Evolutionary conservation across 805 yeast genomes (phyloP).

Genomic region (Candida nanaspora): DNA sequence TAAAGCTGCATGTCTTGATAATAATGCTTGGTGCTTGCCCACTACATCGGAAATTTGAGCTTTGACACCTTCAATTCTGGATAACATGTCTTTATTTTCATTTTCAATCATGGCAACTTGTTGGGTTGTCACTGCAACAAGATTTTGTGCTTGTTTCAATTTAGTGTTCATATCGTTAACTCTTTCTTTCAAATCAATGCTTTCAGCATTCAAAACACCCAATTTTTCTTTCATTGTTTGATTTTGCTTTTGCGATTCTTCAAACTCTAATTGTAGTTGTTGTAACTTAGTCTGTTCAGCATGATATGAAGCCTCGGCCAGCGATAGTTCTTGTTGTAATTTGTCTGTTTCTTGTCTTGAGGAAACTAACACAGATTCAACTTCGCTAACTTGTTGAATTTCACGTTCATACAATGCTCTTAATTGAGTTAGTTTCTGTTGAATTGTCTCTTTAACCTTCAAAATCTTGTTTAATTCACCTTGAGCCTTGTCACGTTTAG

Average conservation of each 20-base stretch:
- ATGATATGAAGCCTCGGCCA: constrained; percentile 73
- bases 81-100: constrained; percentile 26
- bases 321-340: constrained; percentile 62
- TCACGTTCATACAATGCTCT: constrained; percentile 73
- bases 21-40: constrained; percentile 15
- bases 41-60: constrained; percentile 21
- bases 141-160: constrained; percentile 53
- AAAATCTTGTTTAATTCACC: constrained; percentile 67
- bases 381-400: constrained; percentile 64
- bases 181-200: constrained; percentile 49
- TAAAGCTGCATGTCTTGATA: constrained; percentile 13
- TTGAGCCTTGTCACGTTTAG: constrained; percentile 67
- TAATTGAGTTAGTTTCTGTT: constrained; percentile 58
- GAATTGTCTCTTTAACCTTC: constrained; percentile 62
- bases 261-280: constrained; percentile 51
- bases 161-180: constrained; percentile 46
- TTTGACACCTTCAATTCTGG: constrained; percentile 13
- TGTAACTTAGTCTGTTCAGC: constrained; percentile 60
- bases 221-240: constrained; percentile 60
- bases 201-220: constrained; percentile 59
- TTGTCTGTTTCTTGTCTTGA: constrained; percentile 63
- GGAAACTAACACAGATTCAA: constrained; percentile 53
- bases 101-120: constrained; percentile 61
- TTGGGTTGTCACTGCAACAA: constrained; percentile 57
- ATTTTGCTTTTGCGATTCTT: constrained; percentile 64